phyloP scores from a whole-genome alignment of 441 rosid genomes.

The Cnidoscolus chayamansa region DNA sequence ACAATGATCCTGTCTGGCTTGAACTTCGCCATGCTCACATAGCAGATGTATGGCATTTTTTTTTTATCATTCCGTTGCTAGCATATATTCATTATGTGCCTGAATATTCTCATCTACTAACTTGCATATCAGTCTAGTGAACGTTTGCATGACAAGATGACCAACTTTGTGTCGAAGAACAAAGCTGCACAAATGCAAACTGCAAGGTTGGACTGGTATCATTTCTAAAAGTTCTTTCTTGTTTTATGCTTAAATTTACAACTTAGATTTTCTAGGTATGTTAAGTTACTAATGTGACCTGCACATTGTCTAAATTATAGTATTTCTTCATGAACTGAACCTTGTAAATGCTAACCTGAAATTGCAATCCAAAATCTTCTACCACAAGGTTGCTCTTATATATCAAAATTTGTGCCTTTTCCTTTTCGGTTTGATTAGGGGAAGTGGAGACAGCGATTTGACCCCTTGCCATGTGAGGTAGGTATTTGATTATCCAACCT shows the following conservation, averaged over 20 bases:
- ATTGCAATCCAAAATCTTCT: background rate
- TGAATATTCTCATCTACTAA: slow-evolving; percentile 26
- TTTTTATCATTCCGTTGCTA: slow-evolving; percentile 9
- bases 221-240: slow-evolving; percentile 4
- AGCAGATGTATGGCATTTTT: slow-evolving; percentile 74
- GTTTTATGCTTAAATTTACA: background rate
- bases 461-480: background rate
- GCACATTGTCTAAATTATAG: background rate
- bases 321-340: background rate
- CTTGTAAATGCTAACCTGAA: background rate
- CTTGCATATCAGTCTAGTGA: slow-evolving; percentile 74
- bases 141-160: slow-evolving; percentile 89
- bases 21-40: slow-evolving; percentile 98
- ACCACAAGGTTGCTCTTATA: background rate
- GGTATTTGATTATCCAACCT: background rate
- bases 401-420: background rate
- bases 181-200: slow-evolving; percentile 96
- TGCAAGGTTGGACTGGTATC: slow-evolving; percentile 54
- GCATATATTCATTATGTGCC: background rate
- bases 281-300: no score
- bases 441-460: no score
- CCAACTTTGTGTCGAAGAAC: slow-evolving; percentile 65
- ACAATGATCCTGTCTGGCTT: slow-evolving; percentile 91
- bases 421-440: background rate
- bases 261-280: no score